These are phyloP conservation scores for Gamarada debralockiae DNA, from an alignment of 495 filamentous ascomycete species.

Conservation along the genomic window DNA sequence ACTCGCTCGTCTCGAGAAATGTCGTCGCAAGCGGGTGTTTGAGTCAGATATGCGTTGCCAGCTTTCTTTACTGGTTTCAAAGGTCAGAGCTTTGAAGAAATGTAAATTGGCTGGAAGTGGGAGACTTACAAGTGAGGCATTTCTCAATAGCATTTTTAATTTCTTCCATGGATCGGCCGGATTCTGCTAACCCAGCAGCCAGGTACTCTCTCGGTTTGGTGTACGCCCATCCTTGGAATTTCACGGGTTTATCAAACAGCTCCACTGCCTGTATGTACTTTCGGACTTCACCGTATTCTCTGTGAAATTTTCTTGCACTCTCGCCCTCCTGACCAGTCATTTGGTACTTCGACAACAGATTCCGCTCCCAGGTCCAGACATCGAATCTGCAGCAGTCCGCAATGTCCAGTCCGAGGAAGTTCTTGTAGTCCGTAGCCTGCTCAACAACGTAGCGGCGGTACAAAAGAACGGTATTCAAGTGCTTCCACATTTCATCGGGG, in stretches of 20 bases:
- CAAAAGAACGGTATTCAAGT: neutral
- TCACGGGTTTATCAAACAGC: conserved; percentile 11
- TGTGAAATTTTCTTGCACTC: conserved; percentile 2
- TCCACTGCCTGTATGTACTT: neutral
- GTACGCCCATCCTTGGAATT: conserved; percentile 6
- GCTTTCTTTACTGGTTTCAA: neutral
- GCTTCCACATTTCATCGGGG: neutral
- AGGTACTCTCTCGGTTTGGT: conserved; percentile 10
- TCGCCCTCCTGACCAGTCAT: conserved; percentile 6
- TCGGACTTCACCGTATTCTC: neutral
- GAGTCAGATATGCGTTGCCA: neutral
- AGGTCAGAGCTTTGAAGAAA: neutral
- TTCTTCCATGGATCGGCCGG: conserved; percentile 8
- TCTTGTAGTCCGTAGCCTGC: conserved; percentile 11
- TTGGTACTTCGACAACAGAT: neutral
- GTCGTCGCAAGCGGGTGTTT: neutral
- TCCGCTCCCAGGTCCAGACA: conserved; percentile 6
- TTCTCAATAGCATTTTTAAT: neutral
- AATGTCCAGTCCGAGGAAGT: conserved; percentile 13
- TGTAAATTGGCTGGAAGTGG: neutral
- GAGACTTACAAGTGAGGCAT: neutral
- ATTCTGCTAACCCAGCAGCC: conserved; percentile 16
- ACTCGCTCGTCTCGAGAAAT: neutral
- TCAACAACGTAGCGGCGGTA: conserved; percentile 11
- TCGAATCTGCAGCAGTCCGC: conserved; percentile 12